Evolutionary conservation across 331 rosid genomes (phyloP).

Genomic region (Stylosanthes scabra): DNA sequence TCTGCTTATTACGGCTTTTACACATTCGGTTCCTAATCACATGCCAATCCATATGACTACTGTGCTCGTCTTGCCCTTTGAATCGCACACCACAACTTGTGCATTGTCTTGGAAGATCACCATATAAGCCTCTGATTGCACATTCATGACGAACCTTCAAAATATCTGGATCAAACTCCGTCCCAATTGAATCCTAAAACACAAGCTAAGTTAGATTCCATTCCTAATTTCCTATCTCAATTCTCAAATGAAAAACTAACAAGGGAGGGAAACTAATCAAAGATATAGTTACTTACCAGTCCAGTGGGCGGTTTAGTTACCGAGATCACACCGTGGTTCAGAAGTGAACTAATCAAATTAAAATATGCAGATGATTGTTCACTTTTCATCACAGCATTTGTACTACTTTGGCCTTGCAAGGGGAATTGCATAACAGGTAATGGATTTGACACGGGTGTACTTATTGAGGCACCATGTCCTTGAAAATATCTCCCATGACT

Average conservation of each 20-base stretch:
- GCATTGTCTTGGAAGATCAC: constrained; percentile 82
- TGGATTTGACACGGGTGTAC: constrained; percentile 48
- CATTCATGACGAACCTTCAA: constrained; percentile 87
- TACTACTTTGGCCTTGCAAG: constrained; percentile 48
- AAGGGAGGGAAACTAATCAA: constrained; percentile 15
- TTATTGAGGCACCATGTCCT: constrained; percentile 53
- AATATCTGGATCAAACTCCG: constrained; percentile 78
- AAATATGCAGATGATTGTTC: constrained; percentile 69
- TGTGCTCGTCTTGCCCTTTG: background rate
- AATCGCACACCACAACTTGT: constrained; percentile 70
- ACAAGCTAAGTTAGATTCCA: constrained; percentile 21
- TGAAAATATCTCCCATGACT: constrained; percentile 55
- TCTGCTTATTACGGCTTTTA: constrained; percentile 78
- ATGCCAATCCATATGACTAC: constrained; percentile 98
- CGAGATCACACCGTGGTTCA: constrained; percentile 93
- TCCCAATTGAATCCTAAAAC: constrained; percentile 82
- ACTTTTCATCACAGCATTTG: constrained; percentile 49
- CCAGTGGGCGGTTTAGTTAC: constrained; percentile 58
- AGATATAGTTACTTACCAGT: constrained; percentile 76
- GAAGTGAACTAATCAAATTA: constrained; percentile 73
- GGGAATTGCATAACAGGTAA: constrained; percentile 53
- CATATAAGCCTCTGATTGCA: constrained; percentile 72
- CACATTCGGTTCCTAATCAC: constrained; percentile 95
- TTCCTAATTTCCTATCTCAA: background rate
- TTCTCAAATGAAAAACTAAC: constrained; percentile 34